Evolutionary conservation across 1,284 basidiomycete genomes (phyloP), one percentile per base, ranked within the genome.

Genomic region (Ceratobasidium sp.): DNA sequence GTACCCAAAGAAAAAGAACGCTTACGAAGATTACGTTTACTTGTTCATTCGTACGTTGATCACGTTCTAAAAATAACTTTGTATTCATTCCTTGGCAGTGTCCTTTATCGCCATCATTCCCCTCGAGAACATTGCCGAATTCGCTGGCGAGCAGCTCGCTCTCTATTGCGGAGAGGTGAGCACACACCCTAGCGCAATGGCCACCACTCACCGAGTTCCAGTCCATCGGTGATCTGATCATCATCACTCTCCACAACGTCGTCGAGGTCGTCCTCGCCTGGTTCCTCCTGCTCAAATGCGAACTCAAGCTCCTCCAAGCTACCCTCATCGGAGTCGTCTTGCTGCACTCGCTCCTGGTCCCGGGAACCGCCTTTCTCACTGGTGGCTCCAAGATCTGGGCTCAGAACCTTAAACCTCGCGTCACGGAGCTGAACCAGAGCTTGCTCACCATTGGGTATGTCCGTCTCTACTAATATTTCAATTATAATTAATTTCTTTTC

Each of bases 281-380:
- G 37, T 48, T 71, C 56, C 41, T 71, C 5, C 54, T 76, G n/a
- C 16, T 59, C 16, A 74, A 76, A 29, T 76, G 75, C 59, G 75
- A 76, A 31, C 69, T 76, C 27, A 62, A 65, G 37, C 66, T 76
- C 3, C 69, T 69, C 31, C 75, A 76, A 48, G 39, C 71, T 11
- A 76, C 75, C 31, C 34, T 74, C 56, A 49, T 69, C 39, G 75
- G 75, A 19, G 75, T 76, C 24, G 75, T 76, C 24, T 48, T 76
- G 16, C 46, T 76, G 9, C 75, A 76, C 43, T 46, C 56, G 16
- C 75, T 76, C 22, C 61, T 75, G 27, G 71, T 76, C 2, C 75
- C 75, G 3, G 75, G 75, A 19, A 49, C 46, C 39, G 75, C 75
- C 14, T 76, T 76, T 31, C 63, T 76, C n/a, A 68, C 75, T 2